phyloP scores from a whole-genome alignment of 1,284 basidiomycete species.

The Ustilago hordei region DNA sequence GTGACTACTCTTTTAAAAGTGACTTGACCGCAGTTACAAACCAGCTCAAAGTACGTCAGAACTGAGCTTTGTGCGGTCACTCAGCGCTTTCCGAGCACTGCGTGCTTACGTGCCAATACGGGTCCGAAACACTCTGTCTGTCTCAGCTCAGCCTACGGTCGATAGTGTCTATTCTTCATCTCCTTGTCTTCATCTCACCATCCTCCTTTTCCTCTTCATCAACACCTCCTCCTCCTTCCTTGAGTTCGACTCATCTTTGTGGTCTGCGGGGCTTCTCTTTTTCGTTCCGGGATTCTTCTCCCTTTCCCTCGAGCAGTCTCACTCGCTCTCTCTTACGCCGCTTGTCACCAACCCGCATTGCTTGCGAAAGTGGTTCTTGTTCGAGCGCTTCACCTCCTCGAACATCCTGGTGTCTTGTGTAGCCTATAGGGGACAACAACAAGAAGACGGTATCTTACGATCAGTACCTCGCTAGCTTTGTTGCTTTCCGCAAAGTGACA shows the following conservation, averaged over 20 bases:
- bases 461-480: constrained; percentile 5
- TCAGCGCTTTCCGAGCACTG: background rate
- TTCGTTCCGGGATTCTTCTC: constrained; percentile 27
- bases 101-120: background rate
- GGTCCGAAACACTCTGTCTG: background rate
- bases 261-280: constrained; percentile 35
- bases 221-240: constrained; percentile 24
- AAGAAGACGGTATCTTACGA: constrained; percentile 32
- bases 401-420: constrained; percentile 11
- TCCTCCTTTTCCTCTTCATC: constrained; percentile 28
- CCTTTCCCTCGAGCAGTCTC: constrained; percentile 36
- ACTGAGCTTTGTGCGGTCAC: background rate
- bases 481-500: constrained; percentile 10
- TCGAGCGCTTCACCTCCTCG: constrained; percentile 11
- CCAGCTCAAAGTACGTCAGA: background rate
- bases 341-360: constrained; percentile 1
- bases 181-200: constrained; percentile 1
- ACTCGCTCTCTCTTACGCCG: constrained; percentile 31
- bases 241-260: constrained; percentile 31
- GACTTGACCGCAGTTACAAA: constrained; percentile 3
- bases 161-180: background rate
- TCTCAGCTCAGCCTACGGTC: background rate
- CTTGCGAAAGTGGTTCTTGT: constrained; percentile 10
- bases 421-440: background rate
- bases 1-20: background rate